Percentiles rank a stretch among this genome's conserved stretches.
Conservation (phyloP, 1,139 yeast species). For the Diutina mesorugosa region DNA sequence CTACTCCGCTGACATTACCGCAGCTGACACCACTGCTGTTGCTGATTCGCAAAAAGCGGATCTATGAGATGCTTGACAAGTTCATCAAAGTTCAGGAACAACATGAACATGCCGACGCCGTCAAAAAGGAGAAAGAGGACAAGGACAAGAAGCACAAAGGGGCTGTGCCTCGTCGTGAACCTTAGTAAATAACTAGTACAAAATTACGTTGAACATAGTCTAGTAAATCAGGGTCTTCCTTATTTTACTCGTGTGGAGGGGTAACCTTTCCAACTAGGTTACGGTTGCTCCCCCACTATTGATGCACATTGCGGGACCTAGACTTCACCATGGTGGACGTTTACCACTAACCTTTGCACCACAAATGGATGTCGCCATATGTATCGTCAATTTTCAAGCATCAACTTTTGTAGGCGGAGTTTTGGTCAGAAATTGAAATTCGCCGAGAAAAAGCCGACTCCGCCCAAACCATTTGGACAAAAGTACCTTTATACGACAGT, state of each 20-base stretch:
- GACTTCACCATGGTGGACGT: neutral
- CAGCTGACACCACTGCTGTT: conserved; percentile 11
- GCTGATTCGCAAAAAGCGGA: conserved; percentile 23
- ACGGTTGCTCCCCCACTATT: neutral
- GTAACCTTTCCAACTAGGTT: too few relatives aligned
- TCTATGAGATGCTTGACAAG: conserved; percentile 44
- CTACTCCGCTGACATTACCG: conserved; percentile 9
- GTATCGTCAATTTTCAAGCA: neutral
- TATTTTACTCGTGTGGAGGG: too few relatives aligned
- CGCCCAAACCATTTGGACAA: too few relatives aligned
- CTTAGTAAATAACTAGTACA: neutral
- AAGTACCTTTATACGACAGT: too few relatives aligned
- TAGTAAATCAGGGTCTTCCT: neutral
- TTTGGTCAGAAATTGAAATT: neutral
- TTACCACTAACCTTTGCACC: too few relatives aligned
- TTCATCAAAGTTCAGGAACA: conserved; percentile 46
- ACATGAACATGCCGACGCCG: neutral
- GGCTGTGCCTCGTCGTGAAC: neutral
- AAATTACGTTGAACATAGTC: too few relatives aligned
- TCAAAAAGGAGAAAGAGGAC: neutral
- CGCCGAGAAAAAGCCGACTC: too few relatives aligned
- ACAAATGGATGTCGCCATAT: neutral
- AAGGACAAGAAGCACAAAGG: neutral
- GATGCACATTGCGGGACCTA: neutral
- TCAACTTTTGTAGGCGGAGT: neutral